A percentile compares a stretch with the other conserved stretches of the same genome.
Conservation (phyloP, 345 rosid genomes). For the Citrus unshiu region DNA sequence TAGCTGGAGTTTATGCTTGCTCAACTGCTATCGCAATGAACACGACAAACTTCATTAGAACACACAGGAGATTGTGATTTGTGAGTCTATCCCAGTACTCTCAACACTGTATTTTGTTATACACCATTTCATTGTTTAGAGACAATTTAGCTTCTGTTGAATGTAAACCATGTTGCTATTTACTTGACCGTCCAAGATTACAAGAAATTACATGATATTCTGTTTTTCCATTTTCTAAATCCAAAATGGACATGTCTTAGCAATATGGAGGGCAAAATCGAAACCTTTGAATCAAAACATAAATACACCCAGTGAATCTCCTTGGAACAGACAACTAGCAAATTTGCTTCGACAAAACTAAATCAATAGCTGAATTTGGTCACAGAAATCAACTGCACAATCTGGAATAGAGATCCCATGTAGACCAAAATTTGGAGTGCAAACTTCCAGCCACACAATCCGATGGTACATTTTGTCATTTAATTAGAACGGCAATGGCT, state of each 20-base stretch:
- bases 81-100: conserved; percentile 18
- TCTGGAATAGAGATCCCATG: background rate
- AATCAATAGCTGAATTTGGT: background rate
- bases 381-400: background rate
- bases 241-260: too few species aligned
- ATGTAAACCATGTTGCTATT: too few species aligned
- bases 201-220: too few species aligned
- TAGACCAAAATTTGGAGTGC: background rate
- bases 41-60: conserved; percentile 84
- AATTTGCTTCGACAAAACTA: background rate
- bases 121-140: background rate
- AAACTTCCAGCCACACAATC: background rate
- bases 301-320: background rate
- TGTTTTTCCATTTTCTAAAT: too few species aligned
- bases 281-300: background rate
- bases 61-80: conserved; percentile 71
- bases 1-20: conserved; percentile 62
- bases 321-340: background rate
- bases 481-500: background rate
- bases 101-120: background rate
- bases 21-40: conserved; percentile 58
- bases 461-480: background rate
- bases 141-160: too few species aligned
- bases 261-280: background rate
- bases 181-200: too few species aligned